Evolutionary conservation across 2,329 filamentous ascomycete species (phyloP).

Genomic region (Penicillium hordei): DNA sequence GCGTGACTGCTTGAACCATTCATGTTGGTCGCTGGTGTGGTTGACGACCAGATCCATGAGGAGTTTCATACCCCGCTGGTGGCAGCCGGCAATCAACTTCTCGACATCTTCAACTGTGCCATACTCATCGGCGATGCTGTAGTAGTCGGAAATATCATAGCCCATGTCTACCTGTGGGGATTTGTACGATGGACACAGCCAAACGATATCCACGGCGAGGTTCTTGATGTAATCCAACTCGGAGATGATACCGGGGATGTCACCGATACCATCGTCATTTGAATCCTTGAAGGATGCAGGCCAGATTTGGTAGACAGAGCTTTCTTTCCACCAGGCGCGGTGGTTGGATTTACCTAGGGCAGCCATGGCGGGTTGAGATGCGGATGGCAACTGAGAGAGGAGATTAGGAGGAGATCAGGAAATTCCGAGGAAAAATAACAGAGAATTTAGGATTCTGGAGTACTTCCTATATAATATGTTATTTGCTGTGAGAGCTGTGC

Average conservation of each 20-base stretch:
- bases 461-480: neutral
- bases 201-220: constrained; percentile 63
- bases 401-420: no score
- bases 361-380: constrained; percentile 14
- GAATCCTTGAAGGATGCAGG: constrained; percentile 58
- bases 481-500: neutral
- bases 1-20: constrained; percentile 69
- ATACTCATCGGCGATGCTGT: constrained; percentile 64
- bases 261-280: constrained; percentile 58
- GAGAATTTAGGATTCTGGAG: neutral
- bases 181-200: constrained; percentile 54
- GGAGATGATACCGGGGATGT: constrained; percentile 64
- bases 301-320: constrained; percentile 60
- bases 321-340: constrained; percentile 59
- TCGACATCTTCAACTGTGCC: constrained; percentile 68
- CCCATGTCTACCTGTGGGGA: constrained; percentile 57
- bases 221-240: constrained; percentile 64
- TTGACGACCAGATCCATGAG: constrained; percentile 77
- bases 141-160: constrained; percentile 61
- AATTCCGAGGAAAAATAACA: no score
- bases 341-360: constrained; percentile 21
- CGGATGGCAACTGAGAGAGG: neutral
- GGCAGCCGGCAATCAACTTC: constrained; percentile 58
- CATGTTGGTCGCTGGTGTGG: constrained; percentile 70
- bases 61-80: constrained; percentile 65